Evolutionary conservation across 2,329 filamentous ascomycete genomes (phyloP).

Genomic region (Leptographium galeiforme): DNA sequence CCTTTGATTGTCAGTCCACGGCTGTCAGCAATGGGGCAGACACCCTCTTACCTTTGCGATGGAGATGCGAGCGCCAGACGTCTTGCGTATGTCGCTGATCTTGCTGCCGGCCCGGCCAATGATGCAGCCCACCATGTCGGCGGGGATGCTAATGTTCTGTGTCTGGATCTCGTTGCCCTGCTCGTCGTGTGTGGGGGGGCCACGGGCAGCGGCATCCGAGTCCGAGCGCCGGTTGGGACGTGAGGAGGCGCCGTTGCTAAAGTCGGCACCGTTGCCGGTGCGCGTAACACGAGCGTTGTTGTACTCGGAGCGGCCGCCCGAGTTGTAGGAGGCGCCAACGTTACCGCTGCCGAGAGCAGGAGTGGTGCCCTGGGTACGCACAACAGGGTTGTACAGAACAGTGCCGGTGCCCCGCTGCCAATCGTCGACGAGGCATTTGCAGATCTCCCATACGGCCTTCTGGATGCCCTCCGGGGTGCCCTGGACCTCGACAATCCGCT

Average conservation of each 20-base stretch:
- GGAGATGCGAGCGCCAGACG: constrained; percentile 89
- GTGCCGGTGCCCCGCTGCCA: constrained; percentile 96
- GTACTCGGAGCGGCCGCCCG: constrained; percentile 38
- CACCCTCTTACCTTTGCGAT: constrained; percentile 63
- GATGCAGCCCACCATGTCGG: constrained; percentile 99
- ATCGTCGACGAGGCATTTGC: constrained; percentile 95
- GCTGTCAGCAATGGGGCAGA: not conserved
- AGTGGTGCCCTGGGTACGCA: constrained; percentile 63
- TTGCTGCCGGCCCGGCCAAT: constrained; percentile 91
- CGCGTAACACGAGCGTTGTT: constrained; percentile 67
- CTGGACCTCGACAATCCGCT: constrained; percentile 94
- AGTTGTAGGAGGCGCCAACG: constrained; percentile 20
- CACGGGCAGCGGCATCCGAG: constrained; percentile 66
- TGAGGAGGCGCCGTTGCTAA: constrained; percentile 61
- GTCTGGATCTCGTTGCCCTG: constrained; percentile 97
- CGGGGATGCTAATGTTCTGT: constrained; percentile 98
- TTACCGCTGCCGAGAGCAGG: constrained; percentile 30
- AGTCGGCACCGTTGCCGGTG: constrained; percentile 94
- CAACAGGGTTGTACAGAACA: constrained; percentile 91
- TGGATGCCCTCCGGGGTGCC: constrained; percentile 91
- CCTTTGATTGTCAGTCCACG: constrained; percentile 27
- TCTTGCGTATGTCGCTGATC: constrained; percentile 97
- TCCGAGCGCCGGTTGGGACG: constrained; percentile 68
- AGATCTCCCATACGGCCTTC: constrained; percentile 95
- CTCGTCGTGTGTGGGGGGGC: constrained; percentile 80